Conservation (phyloP, 352 stramenopile genomes). For the Phytophthora podocarpi region DNA sequence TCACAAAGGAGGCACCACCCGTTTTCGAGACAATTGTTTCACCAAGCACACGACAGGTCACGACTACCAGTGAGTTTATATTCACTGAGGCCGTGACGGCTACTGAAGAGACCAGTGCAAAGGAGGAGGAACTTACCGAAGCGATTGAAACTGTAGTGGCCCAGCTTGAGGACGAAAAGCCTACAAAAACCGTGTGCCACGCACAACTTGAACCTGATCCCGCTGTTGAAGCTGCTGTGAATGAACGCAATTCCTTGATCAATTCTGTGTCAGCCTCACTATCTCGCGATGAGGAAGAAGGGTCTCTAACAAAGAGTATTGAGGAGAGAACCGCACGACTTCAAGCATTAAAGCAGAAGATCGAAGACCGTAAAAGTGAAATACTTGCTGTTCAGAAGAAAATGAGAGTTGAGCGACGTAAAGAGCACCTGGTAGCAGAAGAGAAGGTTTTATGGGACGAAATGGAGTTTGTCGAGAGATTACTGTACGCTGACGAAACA, state of each 20-base stretch:
- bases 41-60: neutral
- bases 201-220: neutral
- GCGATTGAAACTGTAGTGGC: constrained; percentile 17
- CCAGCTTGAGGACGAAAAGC: constrained; percentile 2
- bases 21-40: neutral
- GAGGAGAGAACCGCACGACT: constrained; percentile 61
- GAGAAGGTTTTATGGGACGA: constrained; percentile 54
- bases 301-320: constrained; percentile 63
- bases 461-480: constrained; percentile 49
- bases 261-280: constrained; percentile 23
- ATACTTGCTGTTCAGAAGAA: constrained; percentile 50
- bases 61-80: neutral
- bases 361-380: constrained; percentile 51
- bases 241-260: constrained; percentile 3
- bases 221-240: neutral
- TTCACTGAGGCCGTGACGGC: neutral
- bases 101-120: neutral
- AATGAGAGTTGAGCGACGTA: constrained; percentile 56
- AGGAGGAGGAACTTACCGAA: constrained; percentile 14
- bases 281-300: constrained; percentile 39
- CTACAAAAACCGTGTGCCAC: neutral
- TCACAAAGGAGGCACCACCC: neutral
- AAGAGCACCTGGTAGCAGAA: constrained; percentile 43
- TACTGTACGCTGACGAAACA: constrained; percentile 45
- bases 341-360: constrained; percentile 45